Evolutionary conservation across 2,329 filamentous ascomycete species (phyloP), one percentile per base, ranked within the genome.

Genomic region (Endothia cerciana): DNA sequence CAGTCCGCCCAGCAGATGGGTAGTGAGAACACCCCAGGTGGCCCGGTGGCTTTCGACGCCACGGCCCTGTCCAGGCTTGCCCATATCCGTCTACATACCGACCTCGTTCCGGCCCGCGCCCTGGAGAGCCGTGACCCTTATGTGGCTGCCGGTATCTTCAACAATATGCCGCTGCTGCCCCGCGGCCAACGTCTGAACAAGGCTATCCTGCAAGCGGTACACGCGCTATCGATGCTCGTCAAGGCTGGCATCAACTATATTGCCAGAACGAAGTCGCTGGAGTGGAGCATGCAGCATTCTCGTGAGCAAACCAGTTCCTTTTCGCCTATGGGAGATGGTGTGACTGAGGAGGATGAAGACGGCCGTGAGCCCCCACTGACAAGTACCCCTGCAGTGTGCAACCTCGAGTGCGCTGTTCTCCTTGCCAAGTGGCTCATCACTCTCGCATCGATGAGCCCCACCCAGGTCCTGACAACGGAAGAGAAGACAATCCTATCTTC

Each of bases 191-290:
- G 86, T 40, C 81, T 91, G 30, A 87, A 86, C 41, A 80, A 87
- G 56, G 89, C 89, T 0, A 84, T 91, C 0, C 83, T 90, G 36
- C 89, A 91, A 71, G 87, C 88, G 1, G 86, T 89, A 36, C 89
- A 91, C 72, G 88, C 89, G 0, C 77, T 92, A 43, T 89, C 87
- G 3, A 87, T 90, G 79, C 78, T 89, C 30, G 86, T 90, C 66
- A 89, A 88, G 73, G 80, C 83, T 17, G 86, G 86, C 0, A 85
- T 89, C 25, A 87, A 86, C 70, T 88, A 87, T 70, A 85, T 88
- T 58, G 85, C 86, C 51, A 82, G 84, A 69, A 85, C 85, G 5
- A 87, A 88, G 74, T 86, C 85, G 1, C 78, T 84, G 0, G 84
- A 87, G 72, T 88, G 86, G 86, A 87, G 85, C 71, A 87, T 88